A percentile compares a stretch with the other conserved stretches of the same genome.
These are phyloP conservation scores for Plasmodium inui DNA, from an alignment of 169 alveolate genomes.

Conservation along the genomic window DNA sequence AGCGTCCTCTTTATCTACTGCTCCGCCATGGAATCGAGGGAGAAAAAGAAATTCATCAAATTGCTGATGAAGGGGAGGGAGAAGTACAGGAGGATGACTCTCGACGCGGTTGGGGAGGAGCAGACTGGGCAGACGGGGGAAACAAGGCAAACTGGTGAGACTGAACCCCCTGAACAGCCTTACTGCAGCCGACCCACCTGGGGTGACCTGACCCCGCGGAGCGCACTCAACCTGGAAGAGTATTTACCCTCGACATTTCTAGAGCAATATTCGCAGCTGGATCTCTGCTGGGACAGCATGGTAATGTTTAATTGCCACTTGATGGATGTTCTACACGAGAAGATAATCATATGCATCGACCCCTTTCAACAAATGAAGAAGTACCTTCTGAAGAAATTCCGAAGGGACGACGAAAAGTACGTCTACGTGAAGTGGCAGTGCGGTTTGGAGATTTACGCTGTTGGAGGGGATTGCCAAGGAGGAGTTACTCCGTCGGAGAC, in stretches of 20 bases:
- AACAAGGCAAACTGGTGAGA: not conserved
- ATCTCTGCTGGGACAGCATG: conserved; percentile 44
- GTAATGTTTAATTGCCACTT: conserved; percentile 35
- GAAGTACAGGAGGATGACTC: not conserved
- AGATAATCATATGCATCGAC: conserved; percentile 47
- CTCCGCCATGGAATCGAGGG: not conserved
- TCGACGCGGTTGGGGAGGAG: not conserved
- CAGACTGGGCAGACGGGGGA: not conserved
- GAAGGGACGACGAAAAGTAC: conserved; percentile 4
- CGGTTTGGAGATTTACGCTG: not conserved
- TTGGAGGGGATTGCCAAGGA: not conserved
- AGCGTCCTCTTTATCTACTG: conserved; percentile 23
- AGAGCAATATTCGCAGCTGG: not conserved
- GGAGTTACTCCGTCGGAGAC: not conserved
- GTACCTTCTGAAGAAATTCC: conserved; percentile 26
- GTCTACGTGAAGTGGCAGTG: conserved; percentile 25
- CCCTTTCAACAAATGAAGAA: conserved; percentile 37
- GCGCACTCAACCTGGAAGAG: not conserved
- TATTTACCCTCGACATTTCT: conserved; percentile 1
- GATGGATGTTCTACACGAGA: conserved; percentile 17
- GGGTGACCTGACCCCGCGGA: not conserved
- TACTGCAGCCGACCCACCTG: not conserved
- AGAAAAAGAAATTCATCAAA: conserved; percentile 23
- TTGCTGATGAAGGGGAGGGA: conserved; percentile 3
- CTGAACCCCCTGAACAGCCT: not conserved